Conservation (phyloP, 768 basidiomycete species). For the Lanmaoa pseudosensibilis region DNA sequence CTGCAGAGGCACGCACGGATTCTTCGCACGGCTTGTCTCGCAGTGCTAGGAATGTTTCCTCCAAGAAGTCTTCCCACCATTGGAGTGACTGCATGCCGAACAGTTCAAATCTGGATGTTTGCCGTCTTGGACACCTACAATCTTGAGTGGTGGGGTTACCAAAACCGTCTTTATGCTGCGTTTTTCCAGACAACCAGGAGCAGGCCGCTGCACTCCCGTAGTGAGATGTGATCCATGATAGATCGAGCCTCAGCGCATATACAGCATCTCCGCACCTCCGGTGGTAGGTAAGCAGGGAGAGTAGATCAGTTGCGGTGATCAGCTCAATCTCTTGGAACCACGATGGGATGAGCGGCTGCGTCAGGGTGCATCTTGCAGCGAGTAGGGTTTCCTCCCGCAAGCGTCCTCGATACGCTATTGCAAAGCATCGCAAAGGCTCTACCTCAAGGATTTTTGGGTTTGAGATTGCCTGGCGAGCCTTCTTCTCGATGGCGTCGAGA, state of each 20-base stretch:
- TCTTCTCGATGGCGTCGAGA: constrained; percentile 16
- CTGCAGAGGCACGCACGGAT: not conserved
- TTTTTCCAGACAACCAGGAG: constrained; percentile 8
- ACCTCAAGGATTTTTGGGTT: constrained; percentile 18
- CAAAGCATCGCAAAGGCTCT: constrained; percentile 32
- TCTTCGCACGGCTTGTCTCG: constrained; percentile 21
- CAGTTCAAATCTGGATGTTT: not conserved
- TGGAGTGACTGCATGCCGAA: not conserved
- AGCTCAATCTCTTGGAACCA: constrained; percentile 29
- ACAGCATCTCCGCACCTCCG: constrained; percentile 13
- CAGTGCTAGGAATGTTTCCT: constrained; percentile 4
- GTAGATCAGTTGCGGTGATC: constrained; percentile 28
- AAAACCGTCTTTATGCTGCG: no score
- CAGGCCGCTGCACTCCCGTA: constrained; percentile 7
- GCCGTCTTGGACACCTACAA: not conserved
- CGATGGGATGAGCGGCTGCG: constrained; percentile 24
- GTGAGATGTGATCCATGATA: constrained; percentile 19
- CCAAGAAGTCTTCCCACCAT: constrained; percentile 28
- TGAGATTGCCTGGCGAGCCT: constrained; percentile 18
- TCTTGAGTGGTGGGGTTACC: no score
- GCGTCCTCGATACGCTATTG: constrained; percentile 25
- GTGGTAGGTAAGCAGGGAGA: constrained; percentile 26
- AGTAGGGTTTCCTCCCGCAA: constrained; percentile 25
- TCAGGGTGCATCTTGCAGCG: constrained; percentile 32
- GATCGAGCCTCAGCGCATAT: not conserved